Evolutionary conservation across 2,329 filamentous ascomycete genomes (phyloP).

Genomic region (Alternaria viburni): DNA sequence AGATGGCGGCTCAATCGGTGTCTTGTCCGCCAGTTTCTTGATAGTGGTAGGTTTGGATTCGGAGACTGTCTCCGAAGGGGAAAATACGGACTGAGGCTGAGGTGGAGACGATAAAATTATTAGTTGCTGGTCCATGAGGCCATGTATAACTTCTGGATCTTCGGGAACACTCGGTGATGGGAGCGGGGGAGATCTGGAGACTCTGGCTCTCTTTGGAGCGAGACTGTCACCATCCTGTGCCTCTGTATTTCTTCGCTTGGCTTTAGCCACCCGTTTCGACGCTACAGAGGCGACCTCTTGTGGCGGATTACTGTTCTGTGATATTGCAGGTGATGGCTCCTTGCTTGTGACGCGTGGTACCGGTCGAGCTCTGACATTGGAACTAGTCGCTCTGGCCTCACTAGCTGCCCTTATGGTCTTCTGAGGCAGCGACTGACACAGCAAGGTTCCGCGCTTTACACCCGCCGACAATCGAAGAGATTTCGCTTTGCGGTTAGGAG

Average conservation of each 20-base stretch:
- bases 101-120: conserved; percentile 20
- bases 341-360: conserved; percentile 1
- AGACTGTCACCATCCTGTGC: neutral
- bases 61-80: neutral
- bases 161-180: conserved; percentile 22
- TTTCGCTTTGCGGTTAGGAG: conserved; percentile 37
- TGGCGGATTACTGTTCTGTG: neutral
- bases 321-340: conserved; percentile 9
- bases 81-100: neutral
- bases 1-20: neutral
- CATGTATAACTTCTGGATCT: conserved; percentile 35
- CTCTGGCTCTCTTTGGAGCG: conserved; percentile 5
- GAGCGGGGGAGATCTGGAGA: conserved; percentile 6
- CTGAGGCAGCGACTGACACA: conserved; percentile 50
- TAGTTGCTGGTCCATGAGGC: conserved; percentile 40
- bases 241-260: conserved; percentile 10
- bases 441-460: conserved; percentile 50
- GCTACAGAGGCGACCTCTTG: neutral
- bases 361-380: neutral
- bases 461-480: conserved; percentile 48
- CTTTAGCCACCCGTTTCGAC: neutral
- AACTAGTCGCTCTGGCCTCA: neutral
- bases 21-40: neutral
- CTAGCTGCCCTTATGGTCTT: conserved; percentile 8
- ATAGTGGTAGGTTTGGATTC: conserved; percentile 2